These are phyloP conservation scores for Tolypocladium inflatum DNA, from an alignment of 2,329 filamentous ascomycete species.

Conservation along the genomic window DNA sequence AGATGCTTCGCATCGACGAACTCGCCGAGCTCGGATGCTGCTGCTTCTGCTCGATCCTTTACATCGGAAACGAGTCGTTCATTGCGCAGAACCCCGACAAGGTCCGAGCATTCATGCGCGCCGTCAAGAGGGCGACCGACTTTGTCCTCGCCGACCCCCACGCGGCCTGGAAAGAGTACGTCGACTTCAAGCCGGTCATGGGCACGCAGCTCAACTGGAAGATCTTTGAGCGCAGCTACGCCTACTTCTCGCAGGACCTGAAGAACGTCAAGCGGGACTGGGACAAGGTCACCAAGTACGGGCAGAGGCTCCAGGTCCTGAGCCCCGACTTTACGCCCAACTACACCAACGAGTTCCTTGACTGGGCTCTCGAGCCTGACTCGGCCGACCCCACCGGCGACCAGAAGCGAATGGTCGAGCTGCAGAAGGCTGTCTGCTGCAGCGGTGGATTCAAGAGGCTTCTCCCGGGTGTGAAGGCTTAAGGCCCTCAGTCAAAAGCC, in stretches of 20 bases:
- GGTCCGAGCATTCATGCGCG: conserved; percentile 58
- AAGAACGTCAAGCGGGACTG: conserved; percentile 70
- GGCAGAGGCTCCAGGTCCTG: conserved; percentile 62
- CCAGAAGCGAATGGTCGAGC: conserved; percentile 62
- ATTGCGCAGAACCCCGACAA: conserved; percentile 56
- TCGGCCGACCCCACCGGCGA: conserved; percentile 60
- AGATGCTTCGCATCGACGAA: conserved; percentile 75
- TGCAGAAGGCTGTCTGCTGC: conserved; percentile 57
- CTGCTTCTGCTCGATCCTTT: conserved; percentile 76
- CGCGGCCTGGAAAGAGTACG: conserved; percentile 57
- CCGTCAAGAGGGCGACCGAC: conserved; percentile 67
- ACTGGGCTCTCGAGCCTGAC: conserved; percentile 55
- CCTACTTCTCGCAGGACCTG: conserved; percentile 65
- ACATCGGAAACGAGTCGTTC: conserved; percentile 70
- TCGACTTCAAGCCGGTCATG: conserved; percentile 65
- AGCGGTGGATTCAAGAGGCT: conserved; percentile 56
- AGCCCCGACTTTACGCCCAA: conserved; percentile 56
- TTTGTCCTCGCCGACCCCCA: conserved; percentile 56
- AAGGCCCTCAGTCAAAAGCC: background rate
- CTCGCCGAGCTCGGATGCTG: conserved; percentile 72
- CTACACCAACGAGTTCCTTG: conserved; percentile 64
- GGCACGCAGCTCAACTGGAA: conserved; percentile 59
- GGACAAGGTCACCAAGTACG: conserved; percentile 68
- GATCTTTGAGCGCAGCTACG: conserved; percentile 71
- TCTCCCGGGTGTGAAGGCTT: conserved; percentile 5